These are phyloP conservation scores for Neonectria ditissima DNA, from an alignment of 2,329 filamentous ascomycete species.

Conservation along the genomic window DNA sequence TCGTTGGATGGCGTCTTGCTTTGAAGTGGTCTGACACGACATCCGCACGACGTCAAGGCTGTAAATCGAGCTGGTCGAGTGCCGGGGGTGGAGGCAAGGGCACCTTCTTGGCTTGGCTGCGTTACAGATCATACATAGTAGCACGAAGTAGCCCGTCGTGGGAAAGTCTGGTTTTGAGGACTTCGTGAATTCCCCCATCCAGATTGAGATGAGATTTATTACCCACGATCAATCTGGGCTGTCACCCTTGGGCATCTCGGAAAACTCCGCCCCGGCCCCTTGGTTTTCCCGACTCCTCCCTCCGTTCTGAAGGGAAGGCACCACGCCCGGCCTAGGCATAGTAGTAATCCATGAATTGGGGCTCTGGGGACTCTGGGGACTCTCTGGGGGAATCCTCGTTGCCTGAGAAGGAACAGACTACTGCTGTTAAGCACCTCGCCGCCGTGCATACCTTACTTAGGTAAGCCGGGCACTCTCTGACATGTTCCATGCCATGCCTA, in stretches of 20 bases:
- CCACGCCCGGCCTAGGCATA: neutral
- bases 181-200: conserved; percentile 21
- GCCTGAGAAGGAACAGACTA: conserved; percentile 1
- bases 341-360: neutral
- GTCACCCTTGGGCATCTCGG: neutral
- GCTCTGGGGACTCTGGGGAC: too few relatives aligned
- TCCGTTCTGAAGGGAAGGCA: neutral
- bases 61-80: conserved; percentile 25
- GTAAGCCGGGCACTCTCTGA: too few relatives aligned
- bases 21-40: conserved; percentile 33
- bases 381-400: conserved; percentile 6
- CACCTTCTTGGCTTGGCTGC: neutral
- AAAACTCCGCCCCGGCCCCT: conserved; percentile 2
- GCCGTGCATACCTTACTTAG: neutral
- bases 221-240: neutral
- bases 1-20: conserved; percentile 34
- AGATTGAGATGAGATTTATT: conserved; percentile 12
- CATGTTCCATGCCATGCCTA: too few relatives aligned
- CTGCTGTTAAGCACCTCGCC: conserved; percentile 11
- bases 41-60: conserved; percentile 29
- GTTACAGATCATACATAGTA: neutral
- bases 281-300: neutral
- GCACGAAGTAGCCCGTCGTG: conserved; percentile 14
- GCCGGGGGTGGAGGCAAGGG: conserved; percentile 8
- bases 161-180: conserved; percentile 15